Base-by-base conservation (phyloP, 2,329 filamentous ascomycete genomes). In the Penicillium freii region DNA sequence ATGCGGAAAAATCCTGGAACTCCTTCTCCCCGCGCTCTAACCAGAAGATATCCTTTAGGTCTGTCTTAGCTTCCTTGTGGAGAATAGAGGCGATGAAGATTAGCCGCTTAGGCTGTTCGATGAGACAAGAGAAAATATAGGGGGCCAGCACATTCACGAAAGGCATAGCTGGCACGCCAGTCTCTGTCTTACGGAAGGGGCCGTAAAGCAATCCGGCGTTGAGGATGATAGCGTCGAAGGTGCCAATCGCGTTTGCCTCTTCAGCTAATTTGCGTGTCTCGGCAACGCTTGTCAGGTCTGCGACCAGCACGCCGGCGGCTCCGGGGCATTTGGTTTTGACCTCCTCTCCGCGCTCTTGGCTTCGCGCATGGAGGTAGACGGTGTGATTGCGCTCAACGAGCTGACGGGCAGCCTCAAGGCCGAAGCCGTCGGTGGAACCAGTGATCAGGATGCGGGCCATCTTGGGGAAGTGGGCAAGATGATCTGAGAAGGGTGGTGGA, bases 301-400 rank as follows among this genome's bases (percentile, higher is more conserved):
- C 82, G 15, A 81, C 70, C 3, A 85, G 73, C 15, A 82, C 78
- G 7, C 73, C 75, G 54, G 79, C 75, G 21, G 82, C 81, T 3
- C 75, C 77, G 0, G 82, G 82, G 40, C 79, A 80, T 13, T 77
- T 77, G 5, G 69, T 61, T 19, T 70, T 68, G 5, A 81, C 81
- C 51, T 84, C 78, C 17, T 73, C 64, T 23, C 82, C 82, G 31
- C 82, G 80, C 56, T 79, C 69, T n/a, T 75, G 66, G 65, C 78
- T 84, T 54, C 83, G 81, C 1, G 81, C 83, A 66, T 86, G 83
- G 1, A 85, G 74, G 51, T 80, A 77, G 25, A 85, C 82, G 10
- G 75, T 72, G 70, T 86, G 82, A 17, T 82, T 81, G 43, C 76
- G 75, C 13, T 76, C 66, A 48, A 79, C 64, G n/a, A 85, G 78